Base-by-base conservation (phyloP, 2,329 filamentous ascomycete genomes). In the Penicillium nordicum region DNA sequence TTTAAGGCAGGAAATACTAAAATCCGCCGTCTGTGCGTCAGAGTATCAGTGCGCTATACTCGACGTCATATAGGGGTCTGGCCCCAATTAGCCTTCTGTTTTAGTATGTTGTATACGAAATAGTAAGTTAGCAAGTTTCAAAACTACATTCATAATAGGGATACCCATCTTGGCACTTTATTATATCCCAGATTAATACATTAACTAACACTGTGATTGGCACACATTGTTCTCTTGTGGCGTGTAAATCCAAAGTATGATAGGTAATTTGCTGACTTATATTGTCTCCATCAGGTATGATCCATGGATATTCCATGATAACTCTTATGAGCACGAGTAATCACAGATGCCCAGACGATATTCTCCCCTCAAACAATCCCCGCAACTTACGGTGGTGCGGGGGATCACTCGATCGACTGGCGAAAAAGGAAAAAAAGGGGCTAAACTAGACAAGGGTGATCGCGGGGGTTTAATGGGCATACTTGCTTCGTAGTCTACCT, bases 51-150 rank as follows among this genome's bases (percentile, higher is more conserved):
- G 60, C 60, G 40, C 46, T 12, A 43, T 40, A 50, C 34, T 47
- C 56, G 56, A 62, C 60, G 58, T 62, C 60, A 62, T 57, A 40
- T 41, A 23, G 44, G 42, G 52, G 55, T 53, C 55, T 58, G 58
- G 44, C 58, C 58, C 55, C 45, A 60, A 60, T 60, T 58, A 60
- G 58, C 55, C 58, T 27, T 25, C 29, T 18, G 6, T 16, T 46
- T 42, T 11, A 2, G 21, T 21, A 21, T 21, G 21, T 21, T 21
- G 21, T 41, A 40, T 23, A 16, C 30, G 11, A 32, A 11, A 32
- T 21, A 21, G 11, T 12, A 41, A 16, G 7, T 14, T 14, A 25
- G 11, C 21, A 41, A 16, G 7, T 14, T 40, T 23, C 21, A 18
- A 37, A n/a, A 27, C 34, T 5, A 11, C 29, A 11, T 30, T 11